Evolutionary conservation across 2,329 filamentous ascomycete genomes (phyloP), one percentile per base, ranked within the genome.

Genomic region (Talaromyces funiculosus): DNA sequence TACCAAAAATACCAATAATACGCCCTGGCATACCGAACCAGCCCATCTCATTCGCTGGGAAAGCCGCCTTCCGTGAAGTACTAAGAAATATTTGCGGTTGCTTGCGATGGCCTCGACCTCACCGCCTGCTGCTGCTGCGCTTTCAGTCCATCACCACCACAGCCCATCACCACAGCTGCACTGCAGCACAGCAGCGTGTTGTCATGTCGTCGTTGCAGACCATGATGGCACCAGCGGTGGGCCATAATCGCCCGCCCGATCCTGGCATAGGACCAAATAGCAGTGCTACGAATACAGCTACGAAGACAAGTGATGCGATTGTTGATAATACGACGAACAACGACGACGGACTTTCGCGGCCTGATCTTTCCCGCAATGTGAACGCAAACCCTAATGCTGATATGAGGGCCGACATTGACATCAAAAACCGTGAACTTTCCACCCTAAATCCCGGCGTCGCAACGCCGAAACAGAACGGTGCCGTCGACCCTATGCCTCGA

Each of bases 191-290:
- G 62, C 66, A 69, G 70, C 69, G 68, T 75, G 72, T 72, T 54
- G 57, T 59, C 73, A 76, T 77, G 75, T 77, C 75, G 72, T 74
- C 71, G 67, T 77, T 75, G 71, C 75, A 76, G 73, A 76, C 75
- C 73, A 76, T 77, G 75, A 76, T 74, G 70, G 75, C 75, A 73
- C 75, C 75, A 72, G 72, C 75, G 68, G 71, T 78, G 73, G 74
- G 75, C 69, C 75, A 75, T 54, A 54, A 54, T 74, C 72, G 72
- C 67, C 75, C 75, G 68, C 73, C 72, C 66, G 74, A 77, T 68
- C 67, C 75, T 68, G 74, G 73, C 63, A 62, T 62, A 55, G 6
- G 14, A 22, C 42, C 40, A 8, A 24, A 22, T 2, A n/a, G n/a
- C n/a, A 43, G 40, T 22, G 4, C 20, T 45, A 24, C 40, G 22